Base-by-base conservation (phyloP, 495 filamentous ascomycete genomes). In the Alectoria sarmentosa region DNA sequence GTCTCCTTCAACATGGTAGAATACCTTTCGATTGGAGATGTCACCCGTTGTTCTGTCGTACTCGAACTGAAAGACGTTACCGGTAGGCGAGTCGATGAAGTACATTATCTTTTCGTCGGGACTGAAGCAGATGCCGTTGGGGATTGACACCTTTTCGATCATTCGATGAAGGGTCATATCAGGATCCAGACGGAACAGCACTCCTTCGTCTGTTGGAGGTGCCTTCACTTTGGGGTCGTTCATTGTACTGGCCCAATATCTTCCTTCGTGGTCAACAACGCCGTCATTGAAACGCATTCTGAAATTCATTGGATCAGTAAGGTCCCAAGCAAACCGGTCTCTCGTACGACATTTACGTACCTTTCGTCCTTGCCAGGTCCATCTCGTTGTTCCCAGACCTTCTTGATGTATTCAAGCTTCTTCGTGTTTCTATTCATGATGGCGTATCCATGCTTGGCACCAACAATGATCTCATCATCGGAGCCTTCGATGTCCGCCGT, bases 171-270 rank as follows among this genome's bases (percentile, higher is more conserved):
- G 71, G 46, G 72, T 78, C 61, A 83, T 72, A 70, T 88, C 85
- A 5, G 84, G 79, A 68, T 89, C 82, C 32, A 88, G 80, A 66
- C 85, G 79, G 74, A 88, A 88, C 11, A 90, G 74, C 28, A 82
- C 75, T 32, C 84, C 85, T 77, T 78, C 75, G 55, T 75, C 64
- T 26, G 69, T 67, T 1, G 69, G 75, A 23, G 69, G 62, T 49
- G 57, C 15, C 14, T 58, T 63, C 26, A 68, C 66, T 46, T 71
- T 67, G 30, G 78, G 76, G 69, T 96, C 92, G 67, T 90, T 92
- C 91, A 96, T 96, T 44, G 84, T 82, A n/a, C 91, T 90, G 13
- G 90, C 81, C 90, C 91, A 96, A 74, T 92, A 93, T 52, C 92
- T 80, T 59, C 92, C 92, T 61, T 86, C 78, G 49, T 85, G 86